Base-by-base conservation (phyloP, 306 rosid genomes). In the Acacia acuminata region DNA sequence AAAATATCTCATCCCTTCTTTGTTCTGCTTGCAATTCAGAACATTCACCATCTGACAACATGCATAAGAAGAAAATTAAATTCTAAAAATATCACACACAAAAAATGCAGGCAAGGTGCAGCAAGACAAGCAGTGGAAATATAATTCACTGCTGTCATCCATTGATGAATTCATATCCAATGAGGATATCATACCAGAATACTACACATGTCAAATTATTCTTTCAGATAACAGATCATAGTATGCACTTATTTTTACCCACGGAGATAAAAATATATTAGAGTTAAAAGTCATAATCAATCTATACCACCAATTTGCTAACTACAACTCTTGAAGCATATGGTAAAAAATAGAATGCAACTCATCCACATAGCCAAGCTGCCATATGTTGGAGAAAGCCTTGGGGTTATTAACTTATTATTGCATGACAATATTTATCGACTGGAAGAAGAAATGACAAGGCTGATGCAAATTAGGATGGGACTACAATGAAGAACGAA, bases 1-100 rank as follows among this genome's bases (percentile, higher is more conserved):
- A 88, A 88, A 96, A 96, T 82, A 92, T 71, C 77, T 82, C 94
- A 47, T 89, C 89, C 90, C 91, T 89, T 80, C 51, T 88, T 65
- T 90, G 82, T 83, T 92, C 98, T 60, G 58, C 61, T 38, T 72
- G 65, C 77, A 89, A 82, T 45, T 80, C 80, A 78, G 92, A 91
- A 84, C 40, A 76, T 66, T 87, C 91, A 42, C 64, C 86, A 73
- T 83, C 99, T 92, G 92, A 84, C 68, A 73, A 73, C 64, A 86
- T 27, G 84, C 79, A 86, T 45, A 70, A 45, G 77, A 79, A 77
- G 73, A 84, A 38, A 71, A 71, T 84, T 42, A 77, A 83, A 14
- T 71, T 73, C 2, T 27, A 76, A 27, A 77, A 22, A 47, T 79
- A 55, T 51, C 58, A 76, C 16, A 45, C 32, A 60, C 34, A 45